Base-by-base conservation (phyloP, 371 early-diverging fungal genomes). In the Conidiobolus incongruus region DNA sequence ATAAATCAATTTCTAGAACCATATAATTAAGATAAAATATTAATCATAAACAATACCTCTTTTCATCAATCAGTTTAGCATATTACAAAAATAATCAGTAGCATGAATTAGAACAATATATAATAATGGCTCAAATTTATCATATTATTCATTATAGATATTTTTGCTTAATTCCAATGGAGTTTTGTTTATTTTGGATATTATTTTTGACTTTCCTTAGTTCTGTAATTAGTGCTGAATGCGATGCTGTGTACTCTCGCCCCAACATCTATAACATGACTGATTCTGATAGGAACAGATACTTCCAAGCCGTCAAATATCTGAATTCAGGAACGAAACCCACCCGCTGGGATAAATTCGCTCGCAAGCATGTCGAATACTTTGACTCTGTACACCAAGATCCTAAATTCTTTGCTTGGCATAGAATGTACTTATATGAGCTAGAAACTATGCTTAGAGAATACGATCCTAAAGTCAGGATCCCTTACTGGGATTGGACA, bases 401-500 rank as follows among this genome's bases (percentile, higher is more conserved):
- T 30, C 31, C 31, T 30, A 8, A 13, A 13, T 30, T 30, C 31
- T 30, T 30, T 7, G 31, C 13, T 7, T 30, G 31, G 31, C 31
- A 30, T 30, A 7, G 31, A 8, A n/a, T n/a, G n/a, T n/a, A n/a
- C 37, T 17, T 47, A 16, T 34, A 22, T 15, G 35, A 23, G 2
- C 19, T 47, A 2, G 47, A 47, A 31, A 16, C 4, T 7, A 21
- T 20, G n/a, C 23, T 47, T 16, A 29, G 21, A 34, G 32, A 40
- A 6, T 40, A 40, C 19, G 47, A 47, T 19, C 12, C 13, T 11
- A 32, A 11, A 4, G 35, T 47, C 8, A 22, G 26, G 24, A 30
- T 47, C 6, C 40, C 47, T 11, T 47, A 40, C 19, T 47, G 47
- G 47, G 47, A 36, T 24, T 34, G 45, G 34, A 29, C 45, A 7